These are phyloP conservation scores for Capillidium rhysosporum DNA, from an alignment of 371 early-diverging fungal genomes.

Conservation along the genomic window DNA sequence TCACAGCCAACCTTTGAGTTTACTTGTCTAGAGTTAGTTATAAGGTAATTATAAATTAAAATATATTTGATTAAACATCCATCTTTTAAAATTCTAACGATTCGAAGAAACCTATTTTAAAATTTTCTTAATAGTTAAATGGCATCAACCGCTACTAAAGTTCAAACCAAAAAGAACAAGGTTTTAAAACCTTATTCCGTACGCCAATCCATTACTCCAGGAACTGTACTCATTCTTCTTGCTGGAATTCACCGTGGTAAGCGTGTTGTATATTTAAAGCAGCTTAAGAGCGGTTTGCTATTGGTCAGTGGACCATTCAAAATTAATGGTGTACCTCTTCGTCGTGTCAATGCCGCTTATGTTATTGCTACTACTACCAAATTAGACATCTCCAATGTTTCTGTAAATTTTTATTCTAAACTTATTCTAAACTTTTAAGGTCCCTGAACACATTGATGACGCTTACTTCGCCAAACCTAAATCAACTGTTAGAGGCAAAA, in stretches of 20 bases:
- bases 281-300: constrained; percentile 82
- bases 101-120: too few species aligned
- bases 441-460: constrained; percentile 72
- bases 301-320: constrained; percentile 95
- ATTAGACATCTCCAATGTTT: constrained; percentile 61
- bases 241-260: constrained; percentile 95
- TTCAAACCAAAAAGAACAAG: neutral
- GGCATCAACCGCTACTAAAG: neutral
- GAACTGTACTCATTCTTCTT: constrained; percentile 91
- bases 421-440: constrained; percentile 10
- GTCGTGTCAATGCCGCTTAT: constrained; percentile 96
- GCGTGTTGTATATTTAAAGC: constrained; percentile 96
- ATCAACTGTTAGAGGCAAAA: constrained; percentile 41
- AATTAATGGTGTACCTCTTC: constrained; percentile 94
- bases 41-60: too few species aligned
- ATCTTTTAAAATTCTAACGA: too few species aligned
- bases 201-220: constrained; percentile 83
- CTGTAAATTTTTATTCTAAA: constrained; percentile 18
- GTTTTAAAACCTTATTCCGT: constrained; percentile 11
- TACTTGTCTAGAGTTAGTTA: too few species aligned
- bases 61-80: too few species aligned
- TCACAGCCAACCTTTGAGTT: too few species aligned
- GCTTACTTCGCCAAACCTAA: constrained; percentile 75
- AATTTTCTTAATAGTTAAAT: neutral
- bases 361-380: constrained; percentile 97